These are phyloP conservation scores for Solanum bukasovii DNA, from an alignment of 257 asterid species.

Conservation along the genomic window DNA sequence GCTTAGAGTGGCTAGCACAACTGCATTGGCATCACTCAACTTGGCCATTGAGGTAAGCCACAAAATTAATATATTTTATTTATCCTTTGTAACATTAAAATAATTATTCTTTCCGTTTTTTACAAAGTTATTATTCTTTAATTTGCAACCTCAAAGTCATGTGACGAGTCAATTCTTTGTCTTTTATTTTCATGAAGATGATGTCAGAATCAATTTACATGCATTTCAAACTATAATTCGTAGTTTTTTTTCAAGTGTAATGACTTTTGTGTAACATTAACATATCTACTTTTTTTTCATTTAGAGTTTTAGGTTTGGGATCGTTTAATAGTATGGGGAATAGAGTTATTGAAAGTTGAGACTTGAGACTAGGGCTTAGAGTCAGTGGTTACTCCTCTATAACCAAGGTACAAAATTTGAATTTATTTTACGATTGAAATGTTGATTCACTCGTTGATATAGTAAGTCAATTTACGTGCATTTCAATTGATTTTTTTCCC, in stretches of 20 bases:
- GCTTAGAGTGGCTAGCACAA: slow-evolving; percentile 73
- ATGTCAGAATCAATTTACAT: background rate
- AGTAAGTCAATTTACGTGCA: background rate
- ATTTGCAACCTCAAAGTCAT: background rate
- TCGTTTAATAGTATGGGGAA: background rate
- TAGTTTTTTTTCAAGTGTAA: background rate
- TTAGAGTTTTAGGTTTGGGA: background rate
- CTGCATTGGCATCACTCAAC: slow-evolving; percentile 69
- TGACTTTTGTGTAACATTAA: background rate
- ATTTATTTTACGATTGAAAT: background rate
- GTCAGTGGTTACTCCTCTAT: background rate
- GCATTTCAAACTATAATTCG: fast-evolving
- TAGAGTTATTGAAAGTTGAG: background rate
- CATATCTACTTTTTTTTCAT: background rate
- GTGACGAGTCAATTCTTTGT: background rate
- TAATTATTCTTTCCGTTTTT: background rate
- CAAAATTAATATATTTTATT: background rate
- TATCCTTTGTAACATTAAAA: background rate
- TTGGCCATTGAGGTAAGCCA: slow-evolving; percentile 63
- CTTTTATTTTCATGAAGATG: background rate
- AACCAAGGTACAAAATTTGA: background rate
- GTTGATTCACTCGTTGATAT: background rate
- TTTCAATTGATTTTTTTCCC: background rate
- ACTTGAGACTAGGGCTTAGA: background rate
- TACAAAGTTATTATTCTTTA: background rate